These are phyloP conservation scores for peach (Prunus persica) DNA, from an alignment of 306 rosid genomes.

Conservation along the genomic window DNA sequence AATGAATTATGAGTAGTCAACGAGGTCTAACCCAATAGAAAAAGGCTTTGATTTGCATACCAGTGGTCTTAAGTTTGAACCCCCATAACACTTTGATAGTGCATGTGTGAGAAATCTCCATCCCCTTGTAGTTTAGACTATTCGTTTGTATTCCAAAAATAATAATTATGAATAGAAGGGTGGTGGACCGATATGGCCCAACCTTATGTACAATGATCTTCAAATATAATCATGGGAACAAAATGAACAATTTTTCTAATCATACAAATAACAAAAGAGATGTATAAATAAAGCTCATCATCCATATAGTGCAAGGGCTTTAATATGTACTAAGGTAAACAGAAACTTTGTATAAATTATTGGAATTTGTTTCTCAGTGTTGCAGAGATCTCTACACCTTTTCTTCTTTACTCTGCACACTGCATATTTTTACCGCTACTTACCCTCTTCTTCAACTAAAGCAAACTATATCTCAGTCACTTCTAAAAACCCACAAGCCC, in stretches of 20 bases:
- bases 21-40: too few relatives aligned
- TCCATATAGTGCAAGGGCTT: neutral
- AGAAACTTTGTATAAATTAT: constrained; percentile 20
- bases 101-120: too few relatives aligned
- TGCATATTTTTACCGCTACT: constrained; percentile 13
- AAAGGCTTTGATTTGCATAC: too few relatives aligned
- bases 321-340: neutral
- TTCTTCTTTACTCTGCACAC: constrained; percentile 14
- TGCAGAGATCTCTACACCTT: constrained; percentile 20
- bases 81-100: accelerated
- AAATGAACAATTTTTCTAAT: neutral
- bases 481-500: constrained; percentile 18
- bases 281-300: neutral
- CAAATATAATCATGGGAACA: neutral
- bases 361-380: constrained; percentile 9
- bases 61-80: accelerated
- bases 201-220: too few relatives aligned
- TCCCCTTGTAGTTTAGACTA: too few relatives aligned
- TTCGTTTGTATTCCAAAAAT: too few relatives aligned
- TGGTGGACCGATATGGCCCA: neutral
- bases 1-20: neutral
- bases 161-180: neutral
- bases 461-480: constrained; percentile 17
- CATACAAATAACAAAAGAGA: neutral
- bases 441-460: constrained; percentile 18